These are phyloP conservation scores for Rhizopus arrhizus DNA, from an alignment of 371 early-diverging fungal genomes.

Conservation along the genomic window DNA sequence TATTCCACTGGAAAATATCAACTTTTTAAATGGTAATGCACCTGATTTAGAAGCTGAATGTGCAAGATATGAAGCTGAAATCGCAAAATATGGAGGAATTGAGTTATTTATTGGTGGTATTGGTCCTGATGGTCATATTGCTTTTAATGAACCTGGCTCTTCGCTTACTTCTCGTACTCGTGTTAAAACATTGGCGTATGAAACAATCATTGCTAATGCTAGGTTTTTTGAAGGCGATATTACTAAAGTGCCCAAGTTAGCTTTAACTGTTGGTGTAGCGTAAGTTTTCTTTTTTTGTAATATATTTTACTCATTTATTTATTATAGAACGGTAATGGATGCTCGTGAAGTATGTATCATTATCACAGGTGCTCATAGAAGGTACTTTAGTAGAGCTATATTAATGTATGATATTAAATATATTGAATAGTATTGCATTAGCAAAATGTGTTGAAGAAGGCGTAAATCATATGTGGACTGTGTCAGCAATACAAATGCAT, in stretches of 20 bases:
- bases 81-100: conserved; percentile 77
- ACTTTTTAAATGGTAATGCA: conserved; percentile 86
- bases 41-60: conserved; percentile 81
- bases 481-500: conserved; percentile 87
- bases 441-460: conserved; percentile 87
- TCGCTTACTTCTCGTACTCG: conserved; percentile 83
- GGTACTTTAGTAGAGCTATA: conserved; percentile 2
- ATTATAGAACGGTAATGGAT: conserved; percentile 80
- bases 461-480: conserved; percentile 93
- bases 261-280: conserved; percentile 88
- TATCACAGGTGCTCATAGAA: conserved; percentile 82
- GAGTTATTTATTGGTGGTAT: conserved; percentile 84
- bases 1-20: conserved; percentile 76
- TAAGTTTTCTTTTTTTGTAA: conserved; percentile 37
- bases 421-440: conserved; percentile 57
- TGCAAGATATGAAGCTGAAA: conserved; percentile 76
- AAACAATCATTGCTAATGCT: conserved; percentile 88
- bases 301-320: not conserved
- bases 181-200: conserved; percentile 89
- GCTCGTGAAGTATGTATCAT: conserved; percentile 85
- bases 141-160: conserved; percentile 92
- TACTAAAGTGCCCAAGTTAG: conserved; percentile 85
- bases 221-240: conserved; percentile 88
- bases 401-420: not conserved
- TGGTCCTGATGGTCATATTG: conserved; percentile 91